phyloP scores from a whole-genome alignment of 192 early-diverging fungal genomes.

The Coemansia sp. region DNA sequence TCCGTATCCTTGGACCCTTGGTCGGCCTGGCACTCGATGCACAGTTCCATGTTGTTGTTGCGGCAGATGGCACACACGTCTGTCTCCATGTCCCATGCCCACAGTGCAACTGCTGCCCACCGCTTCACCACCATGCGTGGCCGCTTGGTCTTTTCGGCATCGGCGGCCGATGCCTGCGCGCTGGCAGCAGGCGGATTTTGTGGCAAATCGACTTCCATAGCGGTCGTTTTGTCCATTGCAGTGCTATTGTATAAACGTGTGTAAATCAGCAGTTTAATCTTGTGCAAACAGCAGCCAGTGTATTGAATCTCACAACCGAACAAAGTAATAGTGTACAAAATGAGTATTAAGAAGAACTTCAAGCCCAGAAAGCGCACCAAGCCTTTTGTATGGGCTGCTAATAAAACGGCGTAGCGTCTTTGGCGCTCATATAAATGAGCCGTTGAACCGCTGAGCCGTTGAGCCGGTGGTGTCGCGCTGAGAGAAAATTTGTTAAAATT shows the following conservation, averaged over 20 bases:
- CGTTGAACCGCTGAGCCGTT: too few species aligned
- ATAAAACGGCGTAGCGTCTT: too few species aligned
- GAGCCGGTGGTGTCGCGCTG: too few species aligned
- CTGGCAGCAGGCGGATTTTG: conserved; percentile 5
- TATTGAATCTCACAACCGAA: too few species aligned
- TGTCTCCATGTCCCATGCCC: conserved; percentile 99
- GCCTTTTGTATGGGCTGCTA: too few species aligned
- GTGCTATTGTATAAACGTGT: neutral
- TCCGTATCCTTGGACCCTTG: conserved; percentile 89
- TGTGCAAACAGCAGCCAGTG: too few species aligned
- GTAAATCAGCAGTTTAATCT: too few species aligned
- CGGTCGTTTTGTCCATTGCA: conserved; percentile 12
- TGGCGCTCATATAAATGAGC: too few species aligned
- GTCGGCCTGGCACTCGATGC: conserved; percentile 98
- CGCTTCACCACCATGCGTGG: conserved; percentile 97
- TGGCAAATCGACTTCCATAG: conserved; percentile 32
- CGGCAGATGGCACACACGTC: conserved; percentile 99
- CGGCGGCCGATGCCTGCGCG: neutral
- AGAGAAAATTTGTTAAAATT: too few species aligned
- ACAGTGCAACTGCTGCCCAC: conserved; percentile 99
- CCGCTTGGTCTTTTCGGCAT: conserved; percentile 30
- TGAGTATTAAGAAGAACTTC: too few species aligned
- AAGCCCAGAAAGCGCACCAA: too few species aligned
- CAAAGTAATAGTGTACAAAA: too few species aligned
- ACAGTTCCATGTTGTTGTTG: conserved; percentile 99